Evolutionary conservation across 2,329 filamentous ascomycete genomes (phyloP).

Genomic region (Grosmannia huntii): DNA sequence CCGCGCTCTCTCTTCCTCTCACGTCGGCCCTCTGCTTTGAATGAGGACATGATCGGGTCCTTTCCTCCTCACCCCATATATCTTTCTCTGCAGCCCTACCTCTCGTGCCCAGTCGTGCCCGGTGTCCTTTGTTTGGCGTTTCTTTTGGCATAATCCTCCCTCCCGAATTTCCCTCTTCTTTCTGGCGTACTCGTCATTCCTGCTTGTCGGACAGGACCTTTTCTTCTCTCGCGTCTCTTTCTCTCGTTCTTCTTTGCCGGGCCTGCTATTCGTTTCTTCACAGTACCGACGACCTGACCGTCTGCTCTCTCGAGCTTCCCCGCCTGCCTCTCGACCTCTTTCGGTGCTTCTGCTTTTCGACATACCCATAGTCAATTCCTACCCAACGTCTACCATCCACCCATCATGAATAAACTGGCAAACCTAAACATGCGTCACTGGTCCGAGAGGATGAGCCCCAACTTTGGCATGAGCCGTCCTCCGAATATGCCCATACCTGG

Average conservation of each 20-base stretch:
- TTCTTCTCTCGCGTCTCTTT: not conserved
- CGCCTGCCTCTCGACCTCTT: not conserved
- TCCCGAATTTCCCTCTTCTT: not conserved
- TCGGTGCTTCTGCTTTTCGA: not conserved
- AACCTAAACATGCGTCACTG: slow-evolving; percentile 53
- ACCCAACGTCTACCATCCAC: not conserved
- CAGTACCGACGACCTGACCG: not conserved
- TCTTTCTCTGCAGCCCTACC: not conserved
- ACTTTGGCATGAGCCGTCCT: slow-evolving; percentile 48
- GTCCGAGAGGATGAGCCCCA: slow-evolving; percentile 57
- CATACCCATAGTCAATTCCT: not conserved
- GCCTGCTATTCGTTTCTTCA: not conserved
- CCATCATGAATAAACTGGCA: slow-evolving; percentile 57
- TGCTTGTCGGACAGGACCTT: not conserved
- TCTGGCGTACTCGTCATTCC: not conserved
- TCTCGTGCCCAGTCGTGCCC: not conserved
- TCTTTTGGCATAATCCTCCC: not conserved
- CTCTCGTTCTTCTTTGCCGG: not conserved
- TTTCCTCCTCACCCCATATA: not conserved
- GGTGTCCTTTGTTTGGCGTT: not conserved
- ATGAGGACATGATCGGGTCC: not conserved
- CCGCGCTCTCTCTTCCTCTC: not conserved
- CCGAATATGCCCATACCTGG: slow-evolving; percentile 42
- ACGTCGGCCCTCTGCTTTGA: not conserved
- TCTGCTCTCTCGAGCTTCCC: not conserved